phyloP scores from a whole-genome alignment of 116 monocot genomes.

The Iris pallida region DNA sequence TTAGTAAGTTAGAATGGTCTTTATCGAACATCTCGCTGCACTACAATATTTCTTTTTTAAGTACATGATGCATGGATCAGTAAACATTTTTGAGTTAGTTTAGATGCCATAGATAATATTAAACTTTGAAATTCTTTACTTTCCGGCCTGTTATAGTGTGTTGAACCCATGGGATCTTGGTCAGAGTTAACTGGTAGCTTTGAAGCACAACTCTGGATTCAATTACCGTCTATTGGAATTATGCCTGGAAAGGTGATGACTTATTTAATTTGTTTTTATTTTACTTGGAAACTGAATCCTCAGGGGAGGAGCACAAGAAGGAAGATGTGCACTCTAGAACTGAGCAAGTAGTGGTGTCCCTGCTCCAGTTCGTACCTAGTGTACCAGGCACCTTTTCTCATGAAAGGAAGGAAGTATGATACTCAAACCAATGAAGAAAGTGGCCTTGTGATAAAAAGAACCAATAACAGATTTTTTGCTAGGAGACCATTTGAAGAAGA shows the following conservation, averaged over 20 bases:
- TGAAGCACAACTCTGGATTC: background rate
- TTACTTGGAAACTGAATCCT: background rate
- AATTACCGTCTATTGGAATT: background rate
- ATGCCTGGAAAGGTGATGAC: too few relatives aligned
- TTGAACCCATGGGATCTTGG: background rate
- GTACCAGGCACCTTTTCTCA: slow-evolving; percentile 11
- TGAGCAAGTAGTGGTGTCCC: slow-evolving; percentile 37
- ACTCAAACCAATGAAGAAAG: slow-evolving; percentile 1
- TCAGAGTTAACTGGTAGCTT: background rate
- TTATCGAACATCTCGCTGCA: background rate
- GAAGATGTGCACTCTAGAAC: slow-evolving; percentile 47
- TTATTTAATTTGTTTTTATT: background rate
- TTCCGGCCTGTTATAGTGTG: background rate
- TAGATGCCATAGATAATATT: background rate
- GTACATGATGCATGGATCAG: too few relatives aligned
- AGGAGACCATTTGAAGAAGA: slow-evolving; percentile 89
- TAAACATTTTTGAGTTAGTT: background rate
- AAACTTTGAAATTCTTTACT: background rate
- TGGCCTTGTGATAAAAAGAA: slow-evolving; percentile 59
- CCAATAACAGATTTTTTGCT: slow-evolving; percentile 81
- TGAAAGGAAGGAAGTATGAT: slow-evolving; percentile 23
- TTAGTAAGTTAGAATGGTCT: background rate
- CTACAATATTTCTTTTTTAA: too few relatives aligned
- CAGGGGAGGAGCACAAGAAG: slow-evolving; percentile 31
- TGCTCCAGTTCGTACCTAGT: slow-evolving; percentile 27